Percentiles rank a stretch among this genome's conserved stretches.
These are phyloP conservation scores for Aspergillus carlsbadensis DNA, from an alignment of 495 filamentous ascomycete species.

Conservation along the genomic window DNA sequence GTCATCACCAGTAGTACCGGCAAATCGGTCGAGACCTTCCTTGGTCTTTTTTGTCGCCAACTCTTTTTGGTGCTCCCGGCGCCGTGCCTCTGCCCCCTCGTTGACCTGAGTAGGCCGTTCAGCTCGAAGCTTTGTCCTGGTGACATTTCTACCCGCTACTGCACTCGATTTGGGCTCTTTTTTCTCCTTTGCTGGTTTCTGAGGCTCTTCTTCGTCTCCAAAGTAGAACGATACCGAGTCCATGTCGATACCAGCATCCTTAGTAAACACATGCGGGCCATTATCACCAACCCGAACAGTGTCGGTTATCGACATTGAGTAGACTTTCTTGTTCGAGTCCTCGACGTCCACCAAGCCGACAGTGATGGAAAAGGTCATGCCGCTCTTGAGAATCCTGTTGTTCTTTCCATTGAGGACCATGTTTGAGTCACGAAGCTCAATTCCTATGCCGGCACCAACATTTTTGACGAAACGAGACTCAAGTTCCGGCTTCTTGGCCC, in stretches of 20 bases:
- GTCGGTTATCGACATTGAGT: slow-evolving; percentile 87
- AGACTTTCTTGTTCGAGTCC: slow-evolving; percentile 81
- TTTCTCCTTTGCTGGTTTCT: slow-evolving; percentile 66
- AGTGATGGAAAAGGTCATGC: slow-evolving; percentile 91
- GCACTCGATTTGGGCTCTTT: slow-evolving; percentile 78
- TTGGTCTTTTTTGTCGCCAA: slow-evolving; percentile 84
- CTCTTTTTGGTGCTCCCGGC: slow-evolving; percentile 91
- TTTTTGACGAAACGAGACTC: slow-evolving; percentile 91
- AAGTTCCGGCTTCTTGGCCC: slow-evolving; percentile 86
- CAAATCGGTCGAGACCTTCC: slow-evolving; percentile 79
- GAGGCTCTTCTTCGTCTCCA: slow-evolving; percentile 79
- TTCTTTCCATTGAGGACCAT: slow-evolving; percentile 85
- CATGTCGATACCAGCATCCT: slow-evolving; percentile 82
- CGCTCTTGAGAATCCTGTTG: slow-evolving; percentile 77
- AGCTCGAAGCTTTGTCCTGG: slow-evolving; percentile 87
- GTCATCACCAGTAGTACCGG: slow-evolving; percentile 73
- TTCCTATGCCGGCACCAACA: slow-evolving; percentile 85
- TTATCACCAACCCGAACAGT: slow-evolving; percentile 82
- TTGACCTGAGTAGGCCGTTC: slow-evolving; percentile 82
- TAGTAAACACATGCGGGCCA: slow-evolving; percentile 83
- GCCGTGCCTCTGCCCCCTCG: slow-evolving; percentile 83
- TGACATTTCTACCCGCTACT: slow-evolving; percentile 86
- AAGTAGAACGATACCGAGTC: slow-evolving; percentile 97
- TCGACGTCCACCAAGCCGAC: slow-evolving; percentile 86
- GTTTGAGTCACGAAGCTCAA: slow-evolving; percentile 81